Evolutionary conservation across 805 yeast genomes (phyloP).

Genomic region (Spathaspora gorwiae): DNA sequence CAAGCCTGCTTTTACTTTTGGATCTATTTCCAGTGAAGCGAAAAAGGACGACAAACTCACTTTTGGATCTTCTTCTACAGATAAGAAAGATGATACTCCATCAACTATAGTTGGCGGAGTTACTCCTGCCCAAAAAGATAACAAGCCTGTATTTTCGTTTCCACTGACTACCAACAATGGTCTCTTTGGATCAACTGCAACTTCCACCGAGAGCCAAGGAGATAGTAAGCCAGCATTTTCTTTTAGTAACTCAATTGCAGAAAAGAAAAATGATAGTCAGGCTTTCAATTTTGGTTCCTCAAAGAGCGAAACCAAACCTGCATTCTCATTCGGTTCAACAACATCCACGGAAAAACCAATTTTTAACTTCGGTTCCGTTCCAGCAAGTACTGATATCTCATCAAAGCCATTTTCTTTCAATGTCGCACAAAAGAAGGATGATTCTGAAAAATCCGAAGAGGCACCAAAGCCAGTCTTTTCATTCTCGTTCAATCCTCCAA

Average conservation of each 20-base stretch:
- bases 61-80: no score
- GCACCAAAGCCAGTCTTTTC: constrained; percentile 16
- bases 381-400: constrained; percentile 14
- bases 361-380: constrained; percentile 7
- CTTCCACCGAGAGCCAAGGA: background rate
- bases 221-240: constrained; percentile 16
- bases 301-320: constrained; percentile 6
- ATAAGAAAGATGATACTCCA: no score
- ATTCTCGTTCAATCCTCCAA: constrained; percentile 21
- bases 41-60: background rate
- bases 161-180: no score
- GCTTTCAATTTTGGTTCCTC: constrained; percentile 11
- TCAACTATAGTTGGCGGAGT: no score
- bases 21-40: background rate
- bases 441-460: background rate
- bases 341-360: constrained; percentile 10
- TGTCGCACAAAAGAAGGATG: constrained; percentile 4
- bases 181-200: no score
- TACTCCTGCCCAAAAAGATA: no score
- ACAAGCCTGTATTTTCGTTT: no score
- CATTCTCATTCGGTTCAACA: constrained; percentile 20
- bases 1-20: constrained; percentile 7
- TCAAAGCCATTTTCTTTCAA: constrained; percentile 1
- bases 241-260: constrained; percentile 10
- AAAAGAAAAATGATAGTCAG: constrained; percentile 4